These are phyloP conservation scores for Aphanomyces cochlioides DNA, from an alignment of 352 stramenopile genomes.

Conservation along the genomic window DNA sequence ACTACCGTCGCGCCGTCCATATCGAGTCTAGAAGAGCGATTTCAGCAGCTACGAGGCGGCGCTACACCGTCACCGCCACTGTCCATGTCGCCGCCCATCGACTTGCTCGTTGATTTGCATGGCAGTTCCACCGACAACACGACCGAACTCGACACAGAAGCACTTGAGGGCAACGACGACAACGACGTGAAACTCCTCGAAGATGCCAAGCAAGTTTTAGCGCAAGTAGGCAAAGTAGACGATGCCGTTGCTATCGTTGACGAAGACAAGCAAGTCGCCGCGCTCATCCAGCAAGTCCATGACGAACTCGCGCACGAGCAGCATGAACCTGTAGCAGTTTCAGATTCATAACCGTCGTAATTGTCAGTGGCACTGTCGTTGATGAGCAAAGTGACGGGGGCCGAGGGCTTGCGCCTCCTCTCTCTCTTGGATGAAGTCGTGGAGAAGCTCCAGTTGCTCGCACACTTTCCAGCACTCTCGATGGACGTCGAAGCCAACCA, in stretches of 20 bases:
- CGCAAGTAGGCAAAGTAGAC: background rate
- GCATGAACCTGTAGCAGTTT: background rate
- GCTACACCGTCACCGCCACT: background rate
- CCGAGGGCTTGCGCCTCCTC: conserved; percentile 44
- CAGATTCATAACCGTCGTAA: too few relatives aligned
- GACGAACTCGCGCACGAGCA: conserved; percentile 12
- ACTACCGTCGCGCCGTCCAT: conserved; percentile 11
- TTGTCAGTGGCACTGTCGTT: background rate
- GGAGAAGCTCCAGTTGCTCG: conserved; percentile 36
- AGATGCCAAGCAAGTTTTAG: background rate
- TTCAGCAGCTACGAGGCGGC: conserved; percentile 3
- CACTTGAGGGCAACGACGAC: background rate
- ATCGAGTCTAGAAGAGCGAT: conserved; percentile 12
- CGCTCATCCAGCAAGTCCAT: background rate
- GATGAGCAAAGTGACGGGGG: conserved; percentile 36
- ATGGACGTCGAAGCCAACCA: conserved; percentile 1
- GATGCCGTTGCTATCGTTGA: background rate
- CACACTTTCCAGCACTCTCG: conserved; percentile 31
- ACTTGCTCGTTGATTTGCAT: background rate
- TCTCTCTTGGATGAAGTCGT: conserved; percentile 40
- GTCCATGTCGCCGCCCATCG: background rate
- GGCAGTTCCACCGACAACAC: too few relatives aligned
- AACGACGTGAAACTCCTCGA: conserved; percentile 1
- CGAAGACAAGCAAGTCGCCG: conserved; percentile 7
- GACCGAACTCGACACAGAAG: background rate